Conservation (phyloP, 2,329 filamentous ascomycete genomes). For the Aureobasidium namibiae region DNA sequence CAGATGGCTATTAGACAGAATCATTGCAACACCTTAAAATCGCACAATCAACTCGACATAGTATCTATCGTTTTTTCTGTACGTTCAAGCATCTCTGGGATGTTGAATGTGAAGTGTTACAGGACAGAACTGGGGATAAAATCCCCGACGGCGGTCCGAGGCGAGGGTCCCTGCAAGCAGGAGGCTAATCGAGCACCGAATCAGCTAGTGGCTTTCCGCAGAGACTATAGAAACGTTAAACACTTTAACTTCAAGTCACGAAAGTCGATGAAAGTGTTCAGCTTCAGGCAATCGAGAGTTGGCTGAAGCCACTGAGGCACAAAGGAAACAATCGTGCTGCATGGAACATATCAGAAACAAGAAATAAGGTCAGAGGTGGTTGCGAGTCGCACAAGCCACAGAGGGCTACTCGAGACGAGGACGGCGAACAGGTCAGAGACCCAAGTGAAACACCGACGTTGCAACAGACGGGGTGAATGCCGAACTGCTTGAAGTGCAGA, state of each 20-base stretch:
- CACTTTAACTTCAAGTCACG: constrained; percentile 1
- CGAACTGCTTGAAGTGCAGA: background rate
- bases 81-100: background rate
- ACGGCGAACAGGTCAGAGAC: background rate
- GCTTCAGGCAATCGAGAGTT: background rate
- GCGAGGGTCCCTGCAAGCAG: background rate
- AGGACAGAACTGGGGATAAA: background rate
- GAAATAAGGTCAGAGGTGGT: background rate
- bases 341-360: background rate
- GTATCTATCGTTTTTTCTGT: background rate
- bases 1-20: background rate
- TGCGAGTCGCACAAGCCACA: background rate
- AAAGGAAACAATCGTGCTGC: background rate
- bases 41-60: background rate
- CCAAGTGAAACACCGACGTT: constrained; percentile 3
- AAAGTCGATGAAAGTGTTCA: background rate
- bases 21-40: background rate
- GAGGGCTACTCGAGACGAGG: background rate
- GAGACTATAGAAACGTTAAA: constrained; percentile 5
- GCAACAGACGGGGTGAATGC: background rate
- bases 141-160: background rate
- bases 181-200: background rate
- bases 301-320: background rate
- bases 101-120: background rate
- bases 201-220: constrained; percentile 7